Evolutionary conservation across 2,329 filamentous ascomycete genomes (phyloP).

Genomic region (Mycosphaerella sp.): DNA sequence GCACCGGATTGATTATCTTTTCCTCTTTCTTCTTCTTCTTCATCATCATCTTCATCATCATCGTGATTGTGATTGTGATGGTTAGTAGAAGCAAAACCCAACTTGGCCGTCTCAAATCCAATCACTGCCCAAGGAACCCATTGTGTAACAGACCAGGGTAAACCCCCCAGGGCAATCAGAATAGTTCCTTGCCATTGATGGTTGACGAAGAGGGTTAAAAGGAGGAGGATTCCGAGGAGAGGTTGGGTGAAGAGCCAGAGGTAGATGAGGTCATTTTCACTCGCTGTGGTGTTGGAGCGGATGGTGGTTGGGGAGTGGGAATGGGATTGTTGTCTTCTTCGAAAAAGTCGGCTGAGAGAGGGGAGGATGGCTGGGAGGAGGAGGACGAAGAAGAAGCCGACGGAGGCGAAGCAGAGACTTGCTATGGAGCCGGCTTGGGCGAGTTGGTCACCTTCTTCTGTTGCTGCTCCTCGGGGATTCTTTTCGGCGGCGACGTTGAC

Average conservation of each 20-base stretch:
- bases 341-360: slow-evolving; percentile 1
- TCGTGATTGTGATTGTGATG: too few relatives aligned
- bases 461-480: too few relatives aligned
- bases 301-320: too few relatives aligned
- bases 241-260: slow-evolving; percentile 20
- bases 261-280: slow-evolving; percentile 10
- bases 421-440: slow-evolving; percentile 19
- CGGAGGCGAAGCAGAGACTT: slow-evolving; percentile 18
- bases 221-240: slow-evolving; percentile 15
- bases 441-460: slow-evolving; percentile 10
- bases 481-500: slow-evolving; percentile 5
- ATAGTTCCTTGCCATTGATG: slow-evolving; percentile 22
- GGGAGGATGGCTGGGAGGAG: slow-evolving; percentile 12
- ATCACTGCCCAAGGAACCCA: slow-evolving; percentile 20
- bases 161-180: slow-evolving; percentile 15
- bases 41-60: too few relatives aligned
- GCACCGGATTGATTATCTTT: slow-evolving; percentile 15
- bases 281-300: not conserved
- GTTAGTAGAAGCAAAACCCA: slow-evolving; percentile 5
- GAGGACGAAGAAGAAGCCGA: slow-evolving; percentile 19
- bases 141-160: slow-evolving; percentile 21
- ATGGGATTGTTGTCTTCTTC: not conserved
- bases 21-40: not conserved
- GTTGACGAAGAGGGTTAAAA: slow-evolving; percentile 15
- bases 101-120: slow-evolving; percentile 16